phyloP scores from a whole-genome alignment of 1,139 yeast genomes.

The Yamadazyma aaseri region DNA sequence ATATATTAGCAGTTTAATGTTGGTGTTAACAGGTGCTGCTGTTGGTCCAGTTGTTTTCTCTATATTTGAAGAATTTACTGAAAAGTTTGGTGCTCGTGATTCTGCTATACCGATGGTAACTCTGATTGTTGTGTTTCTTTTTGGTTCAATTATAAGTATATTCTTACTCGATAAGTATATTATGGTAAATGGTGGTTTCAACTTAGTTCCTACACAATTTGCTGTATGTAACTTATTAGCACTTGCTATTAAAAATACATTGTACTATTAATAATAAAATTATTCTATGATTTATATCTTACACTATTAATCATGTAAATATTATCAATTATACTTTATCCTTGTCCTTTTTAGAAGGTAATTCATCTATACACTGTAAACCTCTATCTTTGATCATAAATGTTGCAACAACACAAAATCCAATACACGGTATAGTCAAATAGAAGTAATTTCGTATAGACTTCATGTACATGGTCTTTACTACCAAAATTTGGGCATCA shows the following conservation, averaged over 20 bases:
- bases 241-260: neutral
- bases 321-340: neutral
- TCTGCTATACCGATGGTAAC: neutral
- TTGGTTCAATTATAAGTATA: neutral
- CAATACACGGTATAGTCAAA: conserved; percentile 43
- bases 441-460: conserved; percentile 41
- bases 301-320: neutral
- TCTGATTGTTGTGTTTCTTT: neutral
- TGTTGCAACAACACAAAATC: conserved; percentile 33
- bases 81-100: neutral
- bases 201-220: neutral
- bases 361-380: conserved; percentile 33
- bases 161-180: neutral
- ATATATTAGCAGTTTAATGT: neutral
- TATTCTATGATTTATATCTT: no score
- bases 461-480: conserved; percentile 33
- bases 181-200: neutral
- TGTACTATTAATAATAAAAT: neutral
- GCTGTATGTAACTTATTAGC: neutral
- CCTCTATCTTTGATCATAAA: conserved; percentile 36
- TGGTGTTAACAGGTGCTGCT: neutral
- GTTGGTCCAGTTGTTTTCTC: neutral
- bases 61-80: neutral
- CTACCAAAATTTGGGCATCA: conserved; percentile 21
- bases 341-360: conserved; percentile 13